These are phyloP conservation scores for Biscogniauxia mediterranea DNA, from an alignment of 2,329 filamentous ascomycete species.

Conservation along the genomic window DNA sequence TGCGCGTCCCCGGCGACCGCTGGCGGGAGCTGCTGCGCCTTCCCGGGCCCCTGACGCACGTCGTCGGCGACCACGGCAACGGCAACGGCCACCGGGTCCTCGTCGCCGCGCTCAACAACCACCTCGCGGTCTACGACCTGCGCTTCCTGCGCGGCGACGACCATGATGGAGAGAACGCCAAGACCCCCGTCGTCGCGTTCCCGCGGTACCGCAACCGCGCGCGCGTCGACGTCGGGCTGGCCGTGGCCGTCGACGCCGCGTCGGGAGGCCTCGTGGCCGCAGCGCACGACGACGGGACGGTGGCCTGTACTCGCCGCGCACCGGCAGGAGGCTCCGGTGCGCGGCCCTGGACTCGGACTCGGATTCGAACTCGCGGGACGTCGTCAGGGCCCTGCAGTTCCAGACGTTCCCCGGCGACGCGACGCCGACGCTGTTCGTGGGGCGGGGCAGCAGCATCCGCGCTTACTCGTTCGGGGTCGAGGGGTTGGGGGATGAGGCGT, in stretches of 20 bases:
- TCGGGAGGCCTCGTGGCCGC: conserved; percentile 53
- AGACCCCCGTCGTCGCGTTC: conserved; percentile 46
- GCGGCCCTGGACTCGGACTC: conserved; percentile 17
- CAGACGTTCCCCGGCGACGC: conserved; percentile 43
- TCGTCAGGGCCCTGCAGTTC: conserved; percentile 46
- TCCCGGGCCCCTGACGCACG: conserved; percentile 45
- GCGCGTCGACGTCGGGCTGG: conserved; percentile 50
- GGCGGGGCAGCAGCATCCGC: conserved; percentile 35
- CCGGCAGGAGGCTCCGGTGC: conserved; percentile 39
- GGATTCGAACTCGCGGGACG: conserved; percentile 16
- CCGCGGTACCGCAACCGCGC: conserved; percentile 49
- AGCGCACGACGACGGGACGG: conserved; percentile 48
- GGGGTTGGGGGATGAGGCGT: conserved; percentile 37
- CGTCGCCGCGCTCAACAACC: conserved; percentile 48
- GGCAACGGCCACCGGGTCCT: conserved; percentile 46
- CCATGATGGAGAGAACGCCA: too few relatives aligned
- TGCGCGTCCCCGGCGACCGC: conserved; percentile 33
- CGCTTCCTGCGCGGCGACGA: too few relatives aligned
- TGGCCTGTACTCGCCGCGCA: conserved; percentile 50
- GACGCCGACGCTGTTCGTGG: conserved; percentile 48
- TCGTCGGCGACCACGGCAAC: conserved; percentile 49
- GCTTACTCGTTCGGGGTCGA: conserved; percentile 45
- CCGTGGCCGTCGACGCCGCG: conserved; percentile 43
- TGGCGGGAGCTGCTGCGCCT: conserved; percentile 30
- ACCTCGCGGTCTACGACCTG: conserved; percentile 56